Conservation (phyloP, 305 asterid genomes). For the Withania somnifera region DNA sequence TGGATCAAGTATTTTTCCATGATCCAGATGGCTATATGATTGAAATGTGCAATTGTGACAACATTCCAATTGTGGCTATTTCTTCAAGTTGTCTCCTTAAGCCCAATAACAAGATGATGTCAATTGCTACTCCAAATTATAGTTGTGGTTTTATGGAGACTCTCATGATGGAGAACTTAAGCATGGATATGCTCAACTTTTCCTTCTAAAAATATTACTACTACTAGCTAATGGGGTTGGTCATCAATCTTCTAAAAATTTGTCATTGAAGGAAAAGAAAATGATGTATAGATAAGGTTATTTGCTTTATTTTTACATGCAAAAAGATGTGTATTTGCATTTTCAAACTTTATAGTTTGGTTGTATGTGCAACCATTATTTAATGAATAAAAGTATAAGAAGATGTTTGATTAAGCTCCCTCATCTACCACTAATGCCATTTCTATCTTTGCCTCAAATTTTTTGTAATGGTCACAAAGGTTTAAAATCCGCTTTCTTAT, state of each 20-base stretch:
- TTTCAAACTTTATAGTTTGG: not conserved
- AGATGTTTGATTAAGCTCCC: not conserved
- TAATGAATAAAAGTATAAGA: not conserved
- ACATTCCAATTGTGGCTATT: slow-evolving; percentile 21
- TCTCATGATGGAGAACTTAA: slow-evolving; percentile 26
- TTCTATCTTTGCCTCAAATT: no score
- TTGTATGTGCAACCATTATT: not conserved
- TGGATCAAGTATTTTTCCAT: slow-evolving; percentile 32
- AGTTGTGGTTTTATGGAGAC: slow-evolving; percentile 15
- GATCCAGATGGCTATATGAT: slow-evolving; percentile 38
- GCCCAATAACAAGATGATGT: slow-evolving; percentile 3
- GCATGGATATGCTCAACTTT: slow-evolving; percentile 24
- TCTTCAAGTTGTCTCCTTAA: slow-evolving; percentile 12
- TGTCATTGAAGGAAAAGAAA: not conserved
- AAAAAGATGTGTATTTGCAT: not conserved
- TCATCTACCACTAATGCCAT: no score
- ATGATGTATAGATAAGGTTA: not conserved
- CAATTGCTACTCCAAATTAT: not conserved
- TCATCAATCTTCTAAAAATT: not conserved
- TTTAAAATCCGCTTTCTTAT: no score
- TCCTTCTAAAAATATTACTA: slow-evolving; percentile 7
- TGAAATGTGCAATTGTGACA: slow-evolving; percentile 29
- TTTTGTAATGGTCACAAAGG: no score
- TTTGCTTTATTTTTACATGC: not conserved
- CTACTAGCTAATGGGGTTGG: not conserved